A percentile compares a stretch with the other conserved stretches of the same genome.
These are phyloP conservation scores for Papiliotrema fonsecae DNA, from an alignment of 1,284 basidiomycete species.

Conservation along the genomic window DNA sequence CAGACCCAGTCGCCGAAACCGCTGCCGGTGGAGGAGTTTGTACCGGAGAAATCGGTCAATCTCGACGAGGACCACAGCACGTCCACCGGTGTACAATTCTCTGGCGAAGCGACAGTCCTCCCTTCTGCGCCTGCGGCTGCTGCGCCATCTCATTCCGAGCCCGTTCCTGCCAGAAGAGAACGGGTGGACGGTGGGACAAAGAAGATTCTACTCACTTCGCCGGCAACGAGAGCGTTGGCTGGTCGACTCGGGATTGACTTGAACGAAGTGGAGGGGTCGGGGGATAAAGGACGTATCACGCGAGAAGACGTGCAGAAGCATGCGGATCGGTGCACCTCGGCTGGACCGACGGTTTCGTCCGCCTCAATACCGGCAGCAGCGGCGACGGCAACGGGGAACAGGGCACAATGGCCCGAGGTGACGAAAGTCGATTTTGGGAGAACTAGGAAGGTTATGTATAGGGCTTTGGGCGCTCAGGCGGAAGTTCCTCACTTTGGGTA, in stretches of 20 bases:
- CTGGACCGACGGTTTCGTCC: neutral
- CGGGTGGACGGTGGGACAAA: neutral
- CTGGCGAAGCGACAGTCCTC: constrained; percentile 37
- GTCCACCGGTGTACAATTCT: constrained; percentile 25
- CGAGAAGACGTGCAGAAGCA: constrained; percentile 59
- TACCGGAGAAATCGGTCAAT: no score
- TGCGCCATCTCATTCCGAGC: neutral
- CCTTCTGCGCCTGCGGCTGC: constrained; percentile 21
- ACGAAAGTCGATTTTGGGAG: constrained; percentile 65
- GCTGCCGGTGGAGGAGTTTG: no score
- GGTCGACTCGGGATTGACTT: constrained; percentile 31
- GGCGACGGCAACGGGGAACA: no score
- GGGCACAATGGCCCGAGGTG: constrained; percentile 17
- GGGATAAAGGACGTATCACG: constrained; percentile 59
- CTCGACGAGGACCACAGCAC: neutral
- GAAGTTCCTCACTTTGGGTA: constrained; percentile 71
- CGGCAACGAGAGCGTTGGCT: constrained; percentile 37
- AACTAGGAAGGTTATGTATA: constrained; percentile 79
- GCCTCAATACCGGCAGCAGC: no score
- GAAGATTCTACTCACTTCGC: constrained; percentile 31
- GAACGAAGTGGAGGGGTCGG: constrained; percentile 57
- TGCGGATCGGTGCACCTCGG: neutral
- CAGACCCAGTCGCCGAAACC: no score
- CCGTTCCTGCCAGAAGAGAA: constrained; percentile 5
- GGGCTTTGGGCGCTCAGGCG: constrained; percentile 65